Evolutionary conservation across 139 green algal genomes (phyloP).

Genomic region (Pseudopediastrum boryanum): DNA sequence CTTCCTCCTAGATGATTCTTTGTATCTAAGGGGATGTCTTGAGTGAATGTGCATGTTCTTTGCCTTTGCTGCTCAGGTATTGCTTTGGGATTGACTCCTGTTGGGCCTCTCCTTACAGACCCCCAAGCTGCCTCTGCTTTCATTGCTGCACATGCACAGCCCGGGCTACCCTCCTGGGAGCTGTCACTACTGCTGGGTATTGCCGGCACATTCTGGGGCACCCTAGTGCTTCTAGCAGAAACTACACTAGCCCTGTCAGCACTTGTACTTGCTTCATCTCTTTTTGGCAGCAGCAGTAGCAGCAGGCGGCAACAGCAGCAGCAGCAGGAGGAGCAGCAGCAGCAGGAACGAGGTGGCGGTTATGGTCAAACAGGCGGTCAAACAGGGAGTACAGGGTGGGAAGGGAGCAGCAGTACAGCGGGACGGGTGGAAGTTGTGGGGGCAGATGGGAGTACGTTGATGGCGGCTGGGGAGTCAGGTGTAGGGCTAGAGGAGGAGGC

Average conservation of each 20-base stretch:
- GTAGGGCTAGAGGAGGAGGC: slow-evolving; percentile 17
- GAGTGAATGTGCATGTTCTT: no score
- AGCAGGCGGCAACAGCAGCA: neutral
- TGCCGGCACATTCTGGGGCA: slow-evolving; percentile 33
- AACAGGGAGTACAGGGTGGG: no score
- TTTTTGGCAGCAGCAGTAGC: slow-evolving; percentile 13
- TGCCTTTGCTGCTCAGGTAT: slow-evolving; percentile 10
- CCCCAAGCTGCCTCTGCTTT: slow-evolving; percentile 3
- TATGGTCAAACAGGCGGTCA: no score
- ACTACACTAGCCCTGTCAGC: slow-evolving; percentile 34
- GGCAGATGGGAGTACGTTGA: no score
- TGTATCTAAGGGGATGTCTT: no score
- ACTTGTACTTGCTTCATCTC: slow-evolving; percentile 41
- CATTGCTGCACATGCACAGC: neutral
- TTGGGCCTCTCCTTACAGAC: slow-evolving; percentile 8
- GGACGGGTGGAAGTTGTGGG: no score
- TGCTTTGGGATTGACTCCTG: slow-evolving; percentile 13
- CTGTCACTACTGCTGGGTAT: slow-evolving; percentile 7
- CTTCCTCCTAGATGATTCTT: no score
- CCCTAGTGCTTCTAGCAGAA: slow-evolving; percentile 26
- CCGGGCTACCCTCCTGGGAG: slow-evolving; percentile 29
- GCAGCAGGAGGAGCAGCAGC: slow-evolving; percentile 11
- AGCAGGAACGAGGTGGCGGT: no score
- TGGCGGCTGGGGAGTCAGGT: no score
- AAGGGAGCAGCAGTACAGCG: no score